Evolutionary conservation across 441 rosid genomes (phyloP).

Genomic region (Biscutella auriculata): DNA sequence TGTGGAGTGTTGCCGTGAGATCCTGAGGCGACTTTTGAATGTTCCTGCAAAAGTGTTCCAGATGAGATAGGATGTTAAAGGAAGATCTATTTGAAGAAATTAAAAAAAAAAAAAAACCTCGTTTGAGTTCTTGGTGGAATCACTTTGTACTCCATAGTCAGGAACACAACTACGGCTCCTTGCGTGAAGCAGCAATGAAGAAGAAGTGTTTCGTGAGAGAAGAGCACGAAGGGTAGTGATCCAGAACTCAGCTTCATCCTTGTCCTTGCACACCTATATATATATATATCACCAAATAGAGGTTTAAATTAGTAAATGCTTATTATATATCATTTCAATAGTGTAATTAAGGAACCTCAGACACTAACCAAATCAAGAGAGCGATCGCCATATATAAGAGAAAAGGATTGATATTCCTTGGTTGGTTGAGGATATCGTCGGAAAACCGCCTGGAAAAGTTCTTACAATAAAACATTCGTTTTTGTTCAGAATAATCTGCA

Average conservation of each 20-base stretch:
- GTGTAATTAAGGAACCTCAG: background rate
- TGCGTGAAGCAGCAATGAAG: slow-evolving; percentile 24
- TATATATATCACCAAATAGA: no score
- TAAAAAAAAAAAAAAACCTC: slow-evolving; percentile 25
- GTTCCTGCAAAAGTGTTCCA: slow-evolving; percentile 29
- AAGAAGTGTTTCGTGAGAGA: slow-evolving; percentile 25
- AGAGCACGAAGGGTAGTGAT: slow-evolving; percentile 40
- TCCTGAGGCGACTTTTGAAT: slow-evolving; percentile 17
- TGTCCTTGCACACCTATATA: slow-evolving; percentile 53
- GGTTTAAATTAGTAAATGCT: slow-evolving; percentile 3
- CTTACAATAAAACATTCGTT: slow-evolving; percentile 8
- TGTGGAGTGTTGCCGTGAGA: slow-evolving; percentile 27
- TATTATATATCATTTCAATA: background rate
- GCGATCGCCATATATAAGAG: slow-evolving; percentile 39
- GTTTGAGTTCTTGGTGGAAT: slow-evolving; percentile 20
- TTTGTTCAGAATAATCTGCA: background rate
- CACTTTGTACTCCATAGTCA: slow-evolving; percentile 26
- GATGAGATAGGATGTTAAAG: slow-evolving; percentile 10
- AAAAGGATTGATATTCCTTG: slow-evolving; percentile 48
- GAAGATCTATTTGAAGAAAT: slow-evolving; percentile 16
- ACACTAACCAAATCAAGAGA: slow-evolving; percentile 48
- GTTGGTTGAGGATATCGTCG: slow-evolving; percentile 45
- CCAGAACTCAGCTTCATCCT: slow-evolving; percentile 65
- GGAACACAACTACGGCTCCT: slow-evolving; percentile 29
- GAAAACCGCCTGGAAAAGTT: slow-evolving; percentile 33